phyloP scores from a whole-genome alignment of 768 basidiomycete genomes.

The Collybia mongolica region DNA sequence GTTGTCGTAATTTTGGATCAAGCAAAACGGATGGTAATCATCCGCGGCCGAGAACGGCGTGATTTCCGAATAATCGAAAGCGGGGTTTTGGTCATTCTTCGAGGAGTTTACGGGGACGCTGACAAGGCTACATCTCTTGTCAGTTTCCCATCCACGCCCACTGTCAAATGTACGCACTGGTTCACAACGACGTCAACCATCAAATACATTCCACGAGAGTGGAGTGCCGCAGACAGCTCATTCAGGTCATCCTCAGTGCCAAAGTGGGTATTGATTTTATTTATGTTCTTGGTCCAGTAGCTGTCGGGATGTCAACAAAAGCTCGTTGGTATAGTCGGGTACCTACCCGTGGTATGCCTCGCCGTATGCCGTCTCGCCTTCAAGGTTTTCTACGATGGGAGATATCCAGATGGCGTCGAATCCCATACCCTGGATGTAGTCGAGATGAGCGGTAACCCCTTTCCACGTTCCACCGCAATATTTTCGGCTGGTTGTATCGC shows the following conservation, averaged over 20 bases:
- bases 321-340: neutral
- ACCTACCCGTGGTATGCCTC: conserved; percentile 76
- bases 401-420: conserved; percentile 82
- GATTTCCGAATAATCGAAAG: conserved; percentile 26
- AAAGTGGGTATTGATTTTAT: conserved; percentile 66
- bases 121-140: conserved; percentile 14
- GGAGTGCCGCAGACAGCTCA: conserved; percentile 61
- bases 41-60: conserved; percentile 23
- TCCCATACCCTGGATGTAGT: conserved; percentile 73
- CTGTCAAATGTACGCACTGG: conserved; percentile 44
- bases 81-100: conserved; percentile 3
- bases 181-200: conserved; percentile 81
- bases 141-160: neutral
- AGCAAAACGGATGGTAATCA: conserved; percentile 64
- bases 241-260: conserved; percentile 75
- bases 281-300: conserved; percentile 51
- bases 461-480: conserved; percentile 77
- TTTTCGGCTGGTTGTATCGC: conserved; percentile 52
- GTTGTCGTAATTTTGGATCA: conserved; percentile 57
- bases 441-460: conserved; percentile 60
- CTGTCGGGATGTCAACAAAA: conserved; percentile 9
- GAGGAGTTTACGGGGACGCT: conserved; percentile 11
- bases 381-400: conserved; percentile 64
- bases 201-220: conserved; percentile 57
- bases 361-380: conserved; percentile 59